Evolutionary conservation across 2,329 filamentous ascomycete genomes (phyloP).

Genomic region (Aspergillus sp.): DNA sequence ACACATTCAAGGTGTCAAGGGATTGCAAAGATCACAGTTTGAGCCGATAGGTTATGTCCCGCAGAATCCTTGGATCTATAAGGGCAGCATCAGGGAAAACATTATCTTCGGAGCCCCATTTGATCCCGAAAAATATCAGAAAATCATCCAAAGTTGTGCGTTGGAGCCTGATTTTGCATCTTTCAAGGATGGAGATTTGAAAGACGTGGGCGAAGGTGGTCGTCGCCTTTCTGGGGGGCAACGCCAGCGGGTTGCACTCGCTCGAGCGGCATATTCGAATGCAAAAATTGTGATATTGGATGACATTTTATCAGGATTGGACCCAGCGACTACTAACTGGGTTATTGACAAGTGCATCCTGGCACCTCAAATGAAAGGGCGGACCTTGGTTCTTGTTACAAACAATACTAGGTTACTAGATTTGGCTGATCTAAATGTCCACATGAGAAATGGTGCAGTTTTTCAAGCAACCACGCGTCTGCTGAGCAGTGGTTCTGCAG

Average conservation of each 20-base stretch:
- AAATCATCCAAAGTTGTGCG: slow-evolving; percentile 57
- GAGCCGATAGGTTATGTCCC: slow-evolving; percentile 40
- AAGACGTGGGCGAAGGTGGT: slow-evolving; percentile 58
- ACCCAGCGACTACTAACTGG: slow-evolving; percentile 3
- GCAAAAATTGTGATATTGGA: slow-evolving; percentile 52
- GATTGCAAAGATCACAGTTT: slow-evolving; percentile 3
- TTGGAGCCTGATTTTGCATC: slow-evolving; percentile 51
- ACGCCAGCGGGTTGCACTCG: slow-evolving; percentile 55
- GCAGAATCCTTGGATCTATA: slow-evolving; percentile 61
- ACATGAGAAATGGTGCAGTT: slow-evolving; percentile 3
- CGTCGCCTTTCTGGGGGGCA: slow-evolving; percentile 60
- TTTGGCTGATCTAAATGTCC: slow-evolving; percentile 5
- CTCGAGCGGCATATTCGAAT: slow-evolving; percentile 54
- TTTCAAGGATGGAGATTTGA: slow-evolving; percentile 53
- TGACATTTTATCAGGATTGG: slow-evolving; percentile 29
- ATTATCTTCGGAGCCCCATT: slow-evolving; percentile 58
- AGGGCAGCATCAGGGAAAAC: slow-evolving; percentile 60
- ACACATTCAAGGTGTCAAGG: background rate
- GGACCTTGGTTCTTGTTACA: slow-evolving; percentile 6
- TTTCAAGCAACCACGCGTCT: background rate
- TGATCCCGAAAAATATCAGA: slow-evolving; percentile 51
- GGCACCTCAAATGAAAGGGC: slow-evolving; percentile 1
- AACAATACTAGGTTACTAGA: slow-evolving; percentile 2
- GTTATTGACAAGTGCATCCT: slow-evolving; percentile 6
- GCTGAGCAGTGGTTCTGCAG: too few relatives aligned